Evolutionary conservation across 768 basidiomycete species (phyloP).

Genomic region (Trametes punicea): DNA sequence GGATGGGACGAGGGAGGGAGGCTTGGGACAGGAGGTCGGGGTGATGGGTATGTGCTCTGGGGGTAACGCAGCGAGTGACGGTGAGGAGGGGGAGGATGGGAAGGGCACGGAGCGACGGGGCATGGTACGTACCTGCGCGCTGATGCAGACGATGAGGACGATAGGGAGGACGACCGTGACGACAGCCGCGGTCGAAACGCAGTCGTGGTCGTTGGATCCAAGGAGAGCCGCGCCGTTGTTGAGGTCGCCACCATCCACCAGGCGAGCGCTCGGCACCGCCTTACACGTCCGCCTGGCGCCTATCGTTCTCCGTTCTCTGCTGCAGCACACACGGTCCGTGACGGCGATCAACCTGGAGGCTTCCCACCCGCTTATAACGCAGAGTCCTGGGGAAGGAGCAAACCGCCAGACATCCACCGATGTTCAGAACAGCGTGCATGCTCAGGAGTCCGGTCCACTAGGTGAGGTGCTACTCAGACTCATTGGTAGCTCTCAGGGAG

Average conservation of each 20-base stretch:
- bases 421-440: too few species aligned
- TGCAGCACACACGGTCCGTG: not conserved
- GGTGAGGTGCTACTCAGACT: too few species aligned
- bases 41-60: slow-evolving; percentile 20
- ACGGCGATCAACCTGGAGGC: too few species aligned
- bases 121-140: slow-evolving; percentile 21
- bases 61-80: slow-evolving; percentile 16
- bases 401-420: too few species aligned
- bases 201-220: slow-evolving; percentile 10
- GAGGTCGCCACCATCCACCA: slow-evolving; percentile 8
- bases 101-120: slow-evolving; percentile 12
- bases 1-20: slow-evolving; percentile 12
- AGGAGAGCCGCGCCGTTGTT: slow-evolving; percentile 5
- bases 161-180: slow-evolving; percentile 7
- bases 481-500: too few species aligned
- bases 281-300: not conserved
- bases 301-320: not conserved
- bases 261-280: slow-evolving; percentile 12
- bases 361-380: too few species aligned
- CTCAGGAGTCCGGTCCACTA: too few species aligned
- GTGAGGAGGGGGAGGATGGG: slow-evolving; percentile 25
- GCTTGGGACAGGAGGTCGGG: slow-evolving; percentile 24
- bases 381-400: too few species aligned
- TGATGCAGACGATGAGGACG: slow-evolving; percentile 14
- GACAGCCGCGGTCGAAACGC: not conserved